Percentiles rank a stretch among this genome's conserved stretches.
Conservation (phyloP, 2,329 filamentous ascomycete genomes). For the Scopulariopsis brevicaulis region DNA sequence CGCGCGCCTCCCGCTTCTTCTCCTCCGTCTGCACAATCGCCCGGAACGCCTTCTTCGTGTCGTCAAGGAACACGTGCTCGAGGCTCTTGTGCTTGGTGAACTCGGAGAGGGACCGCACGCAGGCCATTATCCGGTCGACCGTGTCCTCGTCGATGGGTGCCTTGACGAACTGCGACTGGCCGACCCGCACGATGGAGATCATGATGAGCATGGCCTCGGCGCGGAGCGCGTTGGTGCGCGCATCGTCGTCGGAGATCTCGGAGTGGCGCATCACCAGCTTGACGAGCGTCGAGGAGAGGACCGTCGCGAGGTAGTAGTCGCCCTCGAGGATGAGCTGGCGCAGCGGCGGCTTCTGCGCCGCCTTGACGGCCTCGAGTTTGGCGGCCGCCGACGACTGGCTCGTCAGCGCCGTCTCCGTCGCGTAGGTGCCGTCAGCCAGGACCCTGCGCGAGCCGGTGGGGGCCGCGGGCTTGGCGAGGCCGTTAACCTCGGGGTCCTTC, state of each 20-base stretch:
- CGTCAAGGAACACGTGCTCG: slow-evolving; percentile 84
- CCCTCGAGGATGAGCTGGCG: slow-evolving; percentile 92
- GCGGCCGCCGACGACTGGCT: slow-evolving; percentile 84
- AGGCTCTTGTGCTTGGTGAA: slow-evolving; percentile 84
- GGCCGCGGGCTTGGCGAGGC: slow-evolving; percentile 61
- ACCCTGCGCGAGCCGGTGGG: slow-evolving; percentile 84
- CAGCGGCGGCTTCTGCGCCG: slow-evolving; percentile 89
- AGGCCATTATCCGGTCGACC: slow-evolving; percentile 97
- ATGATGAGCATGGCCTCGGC: slow-evolving; percentile 99
- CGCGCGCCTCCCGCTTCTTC: slow-evolving; percentile 93
- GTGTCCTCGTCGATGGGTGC: slow-evolving; percentile 96
- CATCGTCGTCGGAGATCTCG: slow-evolving; percentile 76
- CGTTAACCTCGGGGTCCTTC: slow-evolving; percentile 55
- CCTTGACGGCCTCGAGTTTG: slow-evolving; percentile 90
- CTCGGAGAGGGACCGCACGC: slow-evolving; percentile 82
- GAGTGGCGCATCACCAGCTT: slow-evolving; percentile 97
- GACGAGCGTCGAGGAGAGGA: slow-evolving; percentile 89
- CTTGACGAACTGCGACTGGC: slow-evolving; percentile 98
- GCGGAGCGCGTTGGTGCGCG: slow-evolving; percentile 84
- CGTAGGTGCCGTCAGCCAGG: slow-evolving; percentile 92
- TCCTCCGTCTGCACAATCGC: slow-evolving; percentile 97
- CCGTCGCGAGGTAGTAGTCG: slow-evolving; percentile 91
- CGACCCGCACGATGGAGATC: slow-evolving; percentile 96
- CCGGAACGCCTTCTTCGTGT: slow-evolving; percentile 90
- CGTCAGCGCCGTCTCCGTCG: slow-evolving; percentile 90